phyloP scores from a whole-genome alignment of 768 basidiomycete genomes.

The Asterophora parasitica region DNA sequence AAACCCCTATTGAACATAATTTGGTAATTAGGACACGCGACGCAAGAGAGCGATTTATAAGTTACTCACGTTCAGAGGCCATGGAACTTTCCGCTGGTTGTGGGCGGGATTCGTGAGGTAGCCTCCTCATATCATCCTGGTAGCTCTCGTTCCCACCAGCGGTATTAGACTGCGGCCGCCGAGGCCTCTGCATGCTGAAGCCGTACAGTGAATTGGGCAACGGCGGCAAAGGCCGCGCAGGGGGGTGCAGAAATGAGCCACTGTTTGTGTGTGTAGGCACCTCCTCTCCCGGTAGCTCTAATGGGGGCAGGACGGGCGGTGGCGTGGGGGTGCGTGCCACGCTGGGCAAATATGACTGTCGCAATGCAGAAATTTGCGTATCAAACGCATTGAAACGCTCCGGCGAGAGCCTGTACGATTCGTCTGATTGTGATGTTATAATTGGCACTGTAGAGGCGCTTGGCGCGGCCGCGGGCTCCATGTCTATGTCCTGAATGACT shows the following conservation, averaged over 20 bases:
- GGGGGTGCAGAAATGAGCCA: constrained; percentile 21
- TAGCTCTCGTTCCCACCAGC: constrained; percentile 5
- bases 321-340: constrained; percentile 22
- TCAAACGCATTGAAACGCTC: constrained; percentile 54
- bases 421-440: constrained; percentile 22
- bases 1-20: background rate
- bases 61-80: constrained; percentile 7
- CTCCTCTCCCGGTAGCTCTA: constrained; percentile 23
- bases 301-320: constrained; percentile 32
- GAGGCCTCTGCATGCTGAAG: constrained; percentile 11
- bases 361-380: constrained; percentile 45
- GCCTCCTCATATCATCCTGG: constrained; percentile 8
- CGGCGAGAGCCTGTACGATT: constrained; percentile 38
- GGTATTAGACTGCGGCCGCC: constrained; percentile 5
- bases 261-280: constrained; percentile 11
- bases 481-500: constrained; percentile 46
- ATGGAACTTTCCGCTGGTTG: too few relatives aligned
- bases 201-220: constrained; percentile 15
- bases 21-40: background rate
- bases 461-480: constrained; percentile 23
- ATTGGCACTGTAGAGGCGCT: constrained; percentile 3
- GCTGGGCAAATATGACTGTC: constrained; percentile 30
- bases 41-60: background rate
- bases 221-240: constrained; percentile 19
- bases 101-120: constrained; percentile 6